Percentiles rank a stretch among this genome's conserved stretches.
Evolutionary conservation across 2,329 filamentous ascomycete genomes (phyloP).

Genomic region (Aspergillus viridinutans): DNA sequence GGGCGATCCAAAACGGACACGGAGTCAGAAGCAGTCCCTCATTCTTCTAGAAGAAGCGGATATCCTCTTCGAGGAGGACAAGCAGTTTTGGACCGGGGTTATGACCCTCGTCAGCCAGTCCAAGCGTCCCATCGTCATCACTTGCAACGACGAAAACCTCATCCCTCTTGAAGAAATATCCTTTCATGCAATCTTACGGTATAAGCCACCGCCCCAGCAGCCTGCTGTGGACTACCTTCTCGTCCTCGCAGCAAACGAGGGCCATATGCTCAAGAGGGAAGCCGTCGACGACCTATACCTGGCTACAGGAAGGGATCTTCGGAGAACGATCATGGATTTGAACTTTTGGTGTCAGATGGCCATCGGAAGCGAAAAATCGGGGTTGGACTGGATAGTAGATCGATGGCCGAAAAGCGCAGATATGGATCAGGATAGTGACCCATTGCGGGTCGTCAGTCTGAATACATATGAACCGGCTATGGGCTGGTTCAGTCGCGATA

Average conservation of each 20-base stretch:
- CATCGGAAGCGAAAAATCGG: constrained; percentile 81
- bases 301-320: constrained; percentile 66
- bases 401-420: constrained; percentile 71
- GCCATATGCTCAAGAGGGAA: constrained; percentile 68
- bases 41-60: constrained; percentile 94
- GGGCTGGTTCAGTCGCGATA: constrained; percentile 68
- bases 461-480: constrained; percentile 73
- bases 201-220: constrained; percentile 61
- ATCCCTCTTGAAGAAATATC: constrained; percentile 69
- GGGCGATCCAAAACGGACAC: constrained; percentile 30
- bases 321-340: constrained; percentile 76
- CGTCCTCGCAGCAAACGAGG: constrained; percentile 80
- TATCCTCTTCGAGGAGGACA: constrained; percentile 90
- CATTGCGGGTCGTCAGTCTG: constrained; percentile 73
- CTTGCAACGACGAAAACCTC: constrained; percentile 87
- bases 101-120: constrained; percentile 74
- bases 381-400: constrained; percentile 83
- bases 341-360: constrained; percentile 98
- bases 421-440: constrained; percentile 61
- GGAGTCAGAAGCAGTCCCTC: constrained; percentile 80
- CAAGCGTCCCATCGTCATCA: constrained; percentile 88
- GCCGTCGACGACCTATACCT: constrained; percentile 68
- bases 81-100: constrained; percentile 86
- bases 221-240: constrained; percentile 76
- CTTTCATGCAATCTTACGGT: constrained; percentile 80